phyloP scores from a whole-genome alignment of 164 flowering plant species.

The Nymphaea thermarum region DNA sequence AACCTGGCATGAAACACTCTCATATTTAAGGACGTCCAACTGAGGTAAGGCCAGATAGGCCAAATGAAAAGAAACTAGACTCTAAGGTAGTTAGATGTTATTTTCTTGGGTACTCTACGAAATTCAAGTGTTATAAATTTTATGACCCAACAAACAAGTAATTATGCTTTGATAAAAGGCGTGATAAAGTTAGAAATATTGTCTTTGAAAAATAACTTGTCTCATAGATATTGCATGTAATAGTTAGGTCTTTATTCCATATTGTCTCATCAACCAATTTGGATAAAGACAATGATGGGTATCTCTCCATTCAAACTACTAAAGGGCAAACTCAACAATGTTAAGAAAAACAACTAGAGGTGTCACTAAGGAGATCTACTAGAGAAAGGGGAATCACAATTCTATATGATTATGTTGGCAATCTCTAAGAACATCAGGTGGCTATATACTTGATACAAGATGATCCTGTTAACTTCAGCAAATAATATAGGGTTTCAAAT shows the following conservation, averaged over 20 bases:
- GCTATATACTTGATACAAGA: neutral
- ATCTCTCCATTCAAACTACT: no score
- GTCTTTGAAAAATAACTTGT: neutral
- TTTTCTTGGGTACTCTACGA: no score
- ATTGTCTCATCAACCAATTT: neutral
- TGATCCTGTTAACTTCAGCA: no score
- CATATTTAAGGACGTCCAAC: neutral
- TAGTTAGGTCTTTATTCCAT: neutral
- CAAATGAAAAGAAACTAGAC: conserved; percentile 3
- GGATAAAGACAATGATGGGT: neutral
- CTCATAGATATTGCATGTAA: neutral
- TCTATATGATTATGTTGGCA: neutral
- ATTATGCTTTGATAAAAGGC: no score
- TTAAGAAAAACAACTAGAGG: neutral
- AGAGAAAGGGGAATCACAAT: neutral
- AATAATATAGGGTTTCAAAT: no score
- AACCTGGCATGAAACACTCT: conserved; percentile 2
- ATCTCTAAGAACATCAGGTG: conserved; percentile 1
- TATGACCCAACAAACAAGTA: no score
- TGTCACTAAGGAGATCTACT: no score
- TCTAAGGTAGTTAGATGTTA: no score
- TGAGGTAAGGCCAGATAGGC: neutral
- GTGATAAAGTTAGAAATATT: neutral
- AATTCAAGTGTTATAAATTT: no score
- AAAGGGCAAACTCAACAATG: neutral